Base-by-base conservation (phyloP, 1,139 yeast species). In the Schwanniomyces etchellsii region DNA sequence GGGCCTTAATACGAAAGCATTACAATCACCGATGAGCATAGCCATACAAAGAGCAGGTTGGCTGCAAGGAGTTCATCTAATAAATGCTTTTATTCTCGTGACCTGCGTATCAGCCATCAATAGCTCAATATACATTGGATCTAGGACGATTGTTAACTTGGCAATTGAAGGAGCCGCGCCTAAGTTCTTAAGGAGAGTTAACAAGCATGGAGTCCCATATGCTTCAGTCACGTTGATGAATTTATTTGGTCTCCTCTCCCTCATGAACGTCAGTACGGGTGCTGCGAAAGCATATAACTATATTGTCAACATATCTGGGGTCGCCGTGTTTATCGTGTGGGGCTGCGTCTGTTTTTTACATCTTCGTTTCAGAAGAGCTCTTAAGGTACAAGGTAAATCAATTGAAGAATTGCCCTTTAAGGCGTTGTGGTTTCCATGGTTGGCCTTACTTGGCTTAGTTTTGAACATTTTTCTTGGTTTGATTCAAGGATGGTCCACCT, bases 401-500 rank as follows among this genome's bases (percentile, higher is more conserved):
- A 35, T 61, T 0, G 65, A 57, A 3, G 76, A 71, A 2, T 58
- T 81, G 26, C 80, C 81, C 1, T 80, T 61, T 55, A 60, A 55
- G 35, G 75, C 80, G 1, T 48, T 61, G 26, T 59, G 70, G 44
- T 77, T 63, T 45, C 86, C 88, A 2, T 59, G 52, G 44, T 56
- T 67, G 17, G 75, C 81, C 2, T 59, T 61, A 29, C 43, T 73
- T 28, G 81, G 81, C 2, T 56, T 79, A 5, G 41, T 55, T 0
- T 53, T 75, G 28, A 78, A 76, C 43, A 39, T 64, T 2, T 67
- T 79, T 36, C 59, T 80, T 39, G 79, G 74, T 2, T 51, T 80
- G 16, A 73, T 80, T 21, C 86, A 80, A 50, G 83, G 86, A 3
- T 80, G 86, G 85, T 60, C 81, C 1, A 62, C 68, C 27, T 71